Evolutionary conservation across 2,329 filamentous ascomycete genomes (phyloP).

Genomic region (Alternaria tenuissima): DNA sequence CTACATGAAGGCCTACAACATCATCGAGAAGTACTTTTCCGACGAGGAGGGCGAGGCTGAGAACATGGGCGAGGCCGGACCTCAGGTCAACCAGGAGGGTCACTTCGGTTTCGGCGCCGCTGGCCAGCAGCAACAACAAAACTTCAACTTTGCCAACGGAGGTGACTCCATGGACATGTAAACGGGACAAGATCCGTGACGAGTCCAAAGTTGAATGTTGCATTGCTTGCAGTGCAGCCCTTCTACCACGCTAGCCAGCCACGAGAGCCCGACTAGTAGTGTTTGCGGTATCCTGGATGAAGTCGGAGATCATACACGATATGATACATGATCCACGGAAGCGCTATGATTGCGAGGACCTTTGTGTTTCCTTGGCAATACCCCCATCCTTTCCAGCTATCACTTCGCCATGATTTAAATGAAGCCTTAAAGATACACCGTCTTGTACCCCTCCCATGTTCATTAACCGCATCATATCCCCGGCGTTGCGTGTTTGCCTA

Average conservation of each 20-base stretch:
- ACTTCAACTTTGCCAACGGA: conserved; percentile 92
- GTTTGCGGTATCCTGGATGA: conserved; percentile 20
- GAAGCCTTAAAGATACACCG: conserved; percentile 54
- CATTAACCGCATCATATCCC: conserved; percentile 53
- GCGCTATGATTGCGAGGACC: conserved; percentile 24
- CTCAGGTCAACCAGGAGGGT: conserved; percentile 74
- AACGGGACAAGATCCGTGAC: conserved; percentile 36
- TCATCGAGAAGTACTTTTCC: conserved; percentile 99
- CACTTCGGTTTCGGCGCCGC: conserved; percentile 80
- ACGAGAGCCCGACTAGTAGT: conserved; percentile 17
- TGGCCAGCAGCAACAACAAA: conserved; percentile 69
- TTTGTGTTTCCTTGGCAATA: conserved; percentile 34
- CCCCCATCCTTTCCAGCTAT: conserved; percentile 30
- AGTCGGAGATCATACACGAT: conserved; percentile 31
- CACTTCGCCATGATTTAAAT: conserved; percentile 47
- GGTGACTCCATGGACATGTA: conserved; percentile 79
- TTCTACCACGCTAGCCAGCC: conserved; percentile 14
- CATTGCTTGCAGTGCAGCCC: conserved; percentile 13
- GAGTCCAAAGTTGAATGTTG: conserved; percentile 17
- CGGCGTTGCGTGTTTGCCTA: conserved; percentile 48
- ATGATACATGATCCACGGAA: conserved; percentile 39
- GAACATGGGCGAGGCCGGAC: conserved; percentile 78
- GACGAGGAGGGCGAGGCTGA: conserved; percentile 90
- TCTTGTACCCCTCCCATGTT: conserved; percentile 50
- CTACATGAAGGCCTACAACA: conserved; percentile 99